These are phyloP conservation scores for Eucalyptus grandis DNA, from an alignment of 345 rosid genomes.

Conservation along the genomic window DNA sequence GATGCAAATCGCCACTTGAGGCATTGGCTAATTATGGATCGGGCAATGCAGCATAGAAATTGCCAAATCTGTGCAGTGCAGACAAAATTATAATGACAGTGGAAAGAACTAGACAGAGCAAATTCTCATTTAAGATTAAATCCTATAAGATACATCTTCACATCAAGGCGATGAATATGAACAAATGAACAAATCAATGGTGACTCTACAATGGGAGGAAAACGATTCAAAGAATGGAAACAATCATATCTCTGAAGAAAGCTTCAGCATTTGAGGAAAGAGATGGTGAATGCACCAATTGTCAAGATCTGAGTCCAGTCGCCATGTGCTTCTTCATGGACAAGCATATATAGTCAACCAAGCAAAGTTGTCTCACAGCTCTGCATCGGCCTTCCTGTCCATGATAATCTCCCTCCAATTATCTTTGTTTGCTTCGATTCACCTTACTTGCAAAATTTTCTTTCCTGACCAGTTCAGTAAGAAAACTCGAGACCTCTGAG, in stretches of 20 bases:
- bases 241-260: background rate
- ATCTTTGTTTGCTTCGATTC: background rate
- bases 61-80: background rate
- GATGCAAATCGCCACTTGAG: background rate
- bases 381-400: background rate
- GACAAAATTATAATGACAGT: background rate
- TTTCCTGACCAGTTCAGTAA: conserved; percentile 21
- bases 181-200: background rate
- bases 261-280: background rate
- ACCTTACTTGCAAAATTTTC: background rate
- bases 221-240: background rate
- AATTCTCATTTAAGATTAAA: background rate
- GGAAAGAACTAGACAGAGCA: background rate
- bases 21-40: background rate
- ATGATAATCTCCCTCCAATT: background rate
- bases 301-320: background rate
- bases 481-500: conserved; percentile 85
- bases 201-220: background rate
- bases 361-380: background rate
- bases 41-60: background rate
- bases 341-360: background rate
- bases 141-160: background rate
- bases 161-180: background rate
- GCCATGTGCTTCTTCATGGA: background rate
- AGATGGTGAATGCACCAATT: background rate